phyloP scores from a whole-genome alignment of 805 yeast species.

The Candida chauliodis region DNA sequence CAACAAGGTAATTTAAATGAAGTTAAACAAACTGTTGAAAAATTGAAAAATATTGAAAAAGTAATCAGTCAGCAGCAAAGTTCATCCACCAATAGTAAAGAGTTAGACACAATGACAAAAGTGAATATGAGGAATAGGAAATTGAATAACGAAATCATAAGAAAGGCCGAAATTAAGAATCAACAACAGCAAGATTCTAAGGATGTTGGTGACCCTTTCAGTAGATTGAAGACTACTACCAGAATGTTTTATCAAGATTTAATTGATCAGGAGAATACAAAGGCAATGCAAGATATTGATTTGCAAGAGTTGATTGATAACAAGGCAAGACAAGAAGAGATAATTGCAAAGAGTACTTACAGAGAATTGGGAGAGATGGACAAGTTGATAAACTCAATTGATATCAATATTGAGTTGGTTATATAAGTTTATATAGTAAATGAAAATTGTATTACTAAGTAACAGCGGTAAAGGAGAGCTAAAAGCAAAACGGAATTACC shows the following conservation, averaged over 20 bases:
- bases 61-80: slow-evolving; percentile 41
- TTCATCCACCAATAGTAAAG: slow-evolving; percentile 31
- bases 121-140: slow-evolving; percentile 85
- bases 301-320: slow-evolving; percentile 38
- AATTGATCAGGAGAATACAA: slow-evolving; percentile 55
- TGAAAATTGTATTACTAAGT: too few species aligned
- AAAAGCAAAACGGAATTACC: background rate
- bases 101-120: slow-evolving; percentile 51
- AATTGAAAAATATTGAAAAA: slow-evolving; percentile 42
- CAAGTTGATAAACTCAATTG: slow-evolving; percentile 42
- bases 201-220: slow-evolving; percentile 72
- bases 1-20: slow-evolving; percentile 46
- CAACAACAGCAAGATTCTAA: slow-evolving; percentile 41
- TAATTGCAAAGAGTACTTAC: slow-evolving; percentile 49
- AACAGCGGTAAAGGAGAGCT: too few species aligned
- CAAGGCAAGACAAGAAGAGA: slow-evolving; percentile 42
- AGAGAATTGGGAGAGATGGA: slow-evolving; percentile 59
- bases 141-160: slow-evolving; percentile 69
- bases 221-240: slow-evolving; percentile 84
- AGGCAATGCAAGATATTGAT: slow-evolving; percentile 53
- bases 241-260: slow-evolving; percentile 69
- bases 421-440: too few species aligned
- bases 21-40: slow-evolving; percentile 26
- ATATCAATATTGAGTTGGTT: slow-evolving; percentile 33
- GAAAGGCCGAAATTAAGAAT: slow-evolving; percentile 67